Percentiles rank a stretch among this genome's conserved stretches.
Evolutionary conservation across 257 asterid species (phyloP).

Genomic region (Solanum tacnaense): DNA sequence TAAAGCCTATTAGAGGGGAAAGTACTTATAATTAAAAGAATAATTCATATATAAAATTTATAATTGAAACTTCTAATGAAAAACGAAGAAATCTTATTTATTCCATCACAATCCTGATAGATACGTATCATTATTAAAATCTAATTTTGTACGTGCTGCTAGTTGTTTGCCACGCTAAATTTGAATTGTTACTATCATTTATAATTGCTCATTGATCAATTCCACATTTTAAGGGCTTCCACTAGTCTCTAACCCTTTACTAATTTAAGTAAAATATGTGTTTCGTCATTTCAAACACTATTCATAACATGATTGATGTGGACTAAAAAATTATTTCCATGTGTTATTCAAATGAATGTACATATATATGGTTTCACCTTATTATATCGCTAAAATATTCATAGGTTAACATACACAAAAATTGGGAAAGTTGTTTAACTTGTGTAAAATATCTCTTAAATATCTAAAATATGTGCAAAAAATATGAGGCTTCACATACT

Average conservation of each 20-base stretch:
- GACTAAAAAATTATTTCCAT: background rate
- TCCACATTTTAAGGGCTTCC: background rate
- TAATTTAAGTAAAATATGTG: background rate
- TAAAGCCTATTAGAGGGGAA: background rate
- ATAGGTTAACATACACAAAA: no score
- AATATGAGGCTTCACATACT: background rate
- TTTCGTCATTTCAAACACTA: background rate
- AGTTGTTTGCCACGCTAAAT: background rate
- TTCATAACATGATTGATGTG: background rate
- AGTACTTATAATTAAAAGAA: no score
- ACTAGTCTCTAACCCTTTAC: background rate
- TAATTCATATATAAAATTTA: fast-evolving
- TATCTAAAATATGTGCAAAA: no score
- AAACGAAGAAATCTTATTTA: fast-evolving
- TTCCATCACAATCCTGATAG: fast-evolving
- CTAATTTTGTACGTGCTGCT: background rate
- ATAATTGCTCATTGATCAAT: background rate
- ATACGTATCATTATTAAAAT: background rate
- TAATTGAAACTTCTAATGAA: background rate
- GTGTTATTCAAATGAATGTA: background rate
- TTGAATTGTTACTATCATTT: background rate
- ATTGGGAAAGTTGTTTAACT: no score
- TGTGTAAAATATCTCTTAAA: no score
- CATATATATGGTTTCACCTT: background rate
- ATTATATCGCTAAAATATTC: background rate